These are phyloP conservation scores for Salix suchowensis DNA, from an alignment of 345 rosid species.

Conservation along the genomic window DNA sequence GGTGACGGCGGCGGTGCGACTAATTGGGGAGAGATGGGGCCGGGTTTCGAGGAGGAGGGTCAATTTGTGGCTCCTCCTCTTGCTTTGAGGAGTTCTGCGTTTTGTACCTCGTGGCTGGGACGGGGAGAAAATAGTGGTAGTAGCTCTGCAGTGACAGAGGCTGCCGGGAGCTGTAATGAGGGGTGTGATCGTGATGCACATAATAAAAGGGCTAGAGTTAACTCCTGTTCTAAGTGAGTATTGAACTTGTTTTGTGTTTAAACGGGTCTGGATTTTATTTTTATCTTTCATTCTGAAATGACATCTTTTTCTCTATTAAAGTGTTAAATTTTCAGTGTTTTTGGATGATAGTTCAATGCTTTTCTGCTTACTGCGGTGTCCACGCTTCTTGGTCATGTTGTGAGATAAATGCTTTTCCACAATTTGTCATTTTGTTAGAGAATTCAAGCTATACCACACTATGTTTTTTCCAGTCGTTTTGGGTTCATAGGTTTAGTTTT, in stretches of 20 bases:
- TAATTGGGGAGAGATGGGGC: constrained; percentile 20
- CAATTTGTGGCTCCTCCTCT: not conserved
- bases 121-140: constrained; percentile 61
- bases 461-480: not conserved
- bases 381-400: not conserved
- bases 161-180: constrained; percentile 20
- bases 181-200: constrained; percentile 34
- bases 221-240: constrained; percentile 48
- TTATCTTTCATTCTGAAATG: too few relatives aligned
- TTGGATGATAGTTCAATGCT: not conserved
- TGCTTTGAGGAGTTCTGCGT: constrained; percentile 16
- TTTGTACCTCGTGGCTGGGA: constrained; percentile 14
- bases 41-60: constrained; percentile 3
- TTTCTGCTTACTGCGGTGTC: not conserved
- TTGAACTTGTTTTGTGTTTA: not conserved
- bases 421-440: not conserved
- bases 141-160: constrained; percentile 18
- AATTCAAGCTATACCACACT: not conserved
- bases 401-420: not conserved
- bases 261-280: not conserved
- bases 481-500: not conserved
- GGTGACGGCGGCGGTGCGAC: constrained; percentile 10
- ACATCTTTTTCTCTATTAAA: not conserved
- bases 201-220: constrained; percentile 81
- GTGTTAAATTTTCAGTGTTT: not conserved